Evolutionary conservation across 129 eudicot species (phyloP).

Genomic region (Flaveria trinervia): DNA sequence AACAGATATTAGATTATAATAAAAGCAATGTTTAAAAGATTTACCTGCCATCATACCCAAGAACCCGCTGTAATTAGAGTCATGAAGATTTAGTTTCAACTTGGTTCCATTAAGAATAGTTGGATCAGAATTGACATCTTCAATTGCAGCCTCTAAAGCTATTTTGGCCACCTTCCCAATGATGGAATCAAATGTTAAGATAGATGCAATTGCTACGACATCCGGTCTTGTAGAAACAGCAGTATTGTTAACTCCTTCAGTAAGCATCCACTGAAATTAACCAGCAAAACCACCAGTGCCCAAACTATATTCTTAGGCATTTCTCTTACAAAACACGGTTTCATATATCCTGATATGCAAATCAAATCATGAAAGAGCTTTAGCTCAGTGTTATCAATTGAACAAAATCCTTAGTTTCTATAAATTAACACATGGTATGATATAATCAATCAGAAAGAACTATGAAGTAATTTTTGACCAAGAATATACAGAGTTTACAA

Average conservation of each 20-base stretch:
- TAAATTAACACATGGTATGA: background rate
- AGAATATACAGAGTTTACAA: background rate
- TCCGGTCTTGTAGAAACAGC: slow-evolving; percentile 49
- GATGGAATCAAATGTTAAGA: slow-evolving; percentile 48
- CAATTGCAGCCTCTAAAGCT: slow-evolving; percentile 59
- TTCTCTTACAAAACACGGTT: slow-evolving; percentile 14
- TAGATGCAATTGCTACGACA: slow-evolving; percentile 51
- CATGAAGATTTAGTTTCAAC: slow-evolving; percentile 42
- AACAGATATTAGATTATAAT: background rate
- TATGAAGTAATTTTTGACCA: background rate
- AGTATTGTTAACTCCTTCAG: slow-evolving; percentile 31
- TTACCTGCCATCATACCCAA: slow-evolving; percentile 62
- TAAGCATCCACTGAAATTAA: slow-evolving; percentile 25
- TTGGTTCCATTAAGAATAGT: slow-evolving; percentile 54
- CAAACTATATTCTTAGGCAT: slow-evolving; percentile 37
- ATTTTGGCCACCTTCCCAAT: slow-evolving; percentile 62
- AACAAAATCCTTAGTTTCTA: background rate
- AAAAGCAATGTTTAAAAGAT: background rate
- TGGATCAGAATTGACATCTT: slow-evolving; percentile 61
- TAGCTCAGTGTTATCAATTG: background rate
- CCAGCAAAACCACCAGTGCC: slow-evolving; percentile 34
- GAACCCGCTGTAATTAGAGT: slow-evolving; percentile 57
- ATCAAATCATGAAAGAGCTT: background rate
- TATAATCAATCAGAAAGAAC: background rate
- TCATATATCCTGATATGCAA: slow-evolving; percentile 37